Evolutionary conservation across 495 filamentous ascomycete species (phyloP).

Genomic region (Rusavskia elegans): DNA sequence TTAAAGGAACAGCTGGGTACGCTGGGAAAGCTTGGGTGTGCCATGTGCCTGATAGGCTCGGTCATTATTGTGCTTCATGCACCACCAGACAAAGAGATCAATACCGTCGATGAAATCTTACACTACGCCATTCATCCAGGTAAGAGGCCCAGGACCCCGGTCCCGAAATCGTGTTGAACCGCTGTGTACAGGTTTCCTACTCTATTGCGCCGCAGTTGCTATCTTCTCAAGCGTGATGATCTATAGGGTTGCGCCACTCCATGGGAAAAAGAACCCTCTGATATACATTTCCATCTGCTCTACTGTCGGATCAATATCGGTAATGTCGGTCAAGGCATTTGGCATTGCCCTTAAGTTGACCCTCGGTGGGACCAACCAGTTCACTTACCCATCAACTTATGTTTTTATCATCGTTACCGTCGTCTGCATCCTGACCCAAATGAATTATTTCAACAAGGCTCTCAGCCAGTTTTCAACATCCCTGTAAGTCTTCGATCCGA

Average conservation of each 20-base stretch:
- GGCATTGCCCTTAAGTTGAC: conserved; percentile 94
- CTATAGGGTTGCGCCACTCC: conserved; percentile 72
- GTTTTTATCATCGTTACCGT: conserved; percentile 85
- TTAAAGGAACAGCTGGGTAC: conserved; percentile 75
- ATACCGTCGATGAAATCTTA: conserved; percentile 76
- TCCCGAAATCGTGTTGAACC: conserved; percentile 5
- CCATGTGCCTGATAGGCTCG: conserved; percentile 87
- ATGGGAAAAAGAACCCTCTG: conserved; percentile 89
- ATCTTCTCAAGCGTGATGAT: conserved; percentile 87
- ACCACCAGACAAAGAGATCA: conserved; percentile 78
- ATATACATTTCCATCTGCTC: conserved; percentile 96
- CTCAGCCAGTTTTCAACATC: conserved; percentile 92
- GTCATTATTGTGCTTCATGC: conserved; percentile 97
- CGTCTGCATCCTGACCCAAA: conserved; percentile 92
- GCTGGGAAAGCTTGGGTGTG: conserved; percentile 86
- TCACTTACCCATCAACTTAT: conserved; percentile 83
- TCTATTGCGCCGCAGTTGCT: conserved; percentile 63
- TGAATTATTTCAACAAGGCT: conserved; percentile 99
- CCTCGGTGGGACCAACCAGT: conserved; percentile 71
- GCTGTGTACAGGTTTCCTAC: conserved; percentile 53
- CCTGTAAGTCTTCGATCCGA: conserved; percentile 47
- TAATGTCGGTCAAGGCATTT: conserved; percentile 98
- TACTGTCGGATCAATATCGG: conserved; percentile 86
- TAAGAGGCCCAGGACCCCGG: conserved; percentile 23
- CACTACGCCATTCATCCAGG: conserved; percentile 78